Evolutionary conservation across 305 asterid species (phyloP).

Genomic region (Fraxinus greggii): DNA sequence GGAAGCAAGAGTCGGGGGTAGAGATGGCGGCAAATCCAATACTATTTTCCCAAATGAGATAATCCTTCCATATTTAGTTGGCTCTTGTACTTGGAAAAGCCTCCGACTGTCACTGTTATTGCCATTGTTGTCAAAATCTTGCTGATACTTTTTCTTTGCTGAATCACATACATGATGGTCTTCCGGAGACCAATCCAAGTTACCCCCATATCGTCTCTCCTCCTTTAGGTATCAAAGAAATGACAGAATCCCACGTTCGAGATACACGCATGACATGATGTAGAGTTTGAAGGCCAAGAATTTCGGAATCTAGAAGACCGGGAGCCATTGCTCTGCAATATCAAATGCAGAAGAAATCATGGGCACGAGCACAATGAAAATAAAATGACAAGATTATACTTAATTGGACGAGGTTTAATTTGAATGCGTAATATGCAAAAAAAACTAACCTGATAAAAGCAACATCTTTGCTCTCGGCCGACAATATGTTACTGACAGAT

Average conservation of each 20-base stretch:
- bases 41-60: conserved; percentile 69
- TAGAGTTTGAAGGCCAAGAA: conserved; percentile 64
- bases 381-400: not conserved
- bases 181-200: conserved; percentile 80
- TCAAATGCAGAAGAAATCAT: not conserved
- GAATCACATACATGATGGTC: conserved; percentile 58
- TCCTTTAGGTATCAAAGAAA: conserved; percentile 87
- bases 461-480: conserved; percentile 85
- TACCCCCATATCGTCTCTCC: conserved; percentile 96
- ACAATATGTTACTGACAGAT: conserved; percentile 60
- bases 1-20: conserved; percentile 33
- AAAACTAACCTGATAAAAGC: conserved; percentile 64
- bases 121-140: conserved; percentile 28
- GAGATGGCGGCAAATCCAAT: conserved; percentile 54
- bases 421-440: not conserved
- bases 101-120: conserved; percentile 38
- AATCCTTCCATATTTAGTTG: conserved; percentile 65
- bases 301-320: conserved; percentile 62
- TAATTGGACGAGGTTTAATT: not conserved
- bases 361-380: not conserved
- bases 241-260: conserved; percentile 87
- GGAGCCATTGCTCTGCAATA: conserved; percentile 76
- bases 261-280: conserved; percentile 77
- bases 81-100: conserved; percentile 41
- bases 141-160: conserved; percentile 27